Evolutionary conservation across 1,284 basidiomycete genomes (phyloP).

Genomic region (Ganoderma leucocontextum): DNA sequence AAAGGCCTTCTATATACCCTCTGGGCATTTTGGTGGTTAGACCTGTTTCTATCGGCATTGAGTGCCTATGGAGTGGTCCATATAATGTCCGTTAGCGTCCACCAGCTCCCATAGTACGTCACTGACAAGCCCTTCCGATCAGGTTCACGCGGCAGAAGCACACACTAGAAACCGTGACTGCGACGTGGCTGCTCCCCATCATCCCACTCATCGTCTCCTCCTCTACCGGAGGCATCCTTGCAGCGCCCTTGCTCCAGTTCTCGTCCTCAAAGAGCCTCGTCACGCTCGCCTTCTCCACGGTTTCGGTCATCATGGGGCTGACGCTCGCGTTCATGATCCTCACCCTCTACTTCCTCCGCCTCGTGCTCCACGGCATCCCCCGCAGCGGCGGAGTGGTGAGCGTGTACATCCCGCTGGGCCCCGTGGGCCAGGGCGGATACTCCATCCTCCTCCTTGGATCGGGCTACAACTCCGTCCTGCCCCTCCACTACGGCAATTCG

Average conservation of each 20-base stretch:
- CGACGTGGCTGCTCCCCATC: conserved; percentile 69
- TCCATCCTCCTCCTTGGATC: conserved; percentile 61
- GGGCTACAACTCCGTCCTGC: conserved; percentile 51
- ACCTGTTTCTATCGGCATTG: conserved; percentile 53
- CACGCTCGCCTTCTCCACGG: conserved; percentile 56
- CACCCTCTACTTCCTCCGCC: conserved; percentile 51
- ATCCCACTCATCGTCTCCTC: conserved; percentile 69
- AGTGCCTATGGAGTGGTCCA: conserved; percentile 64
- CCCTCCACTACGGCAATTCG: conserved; percentile 39
- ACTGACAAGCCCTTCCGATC: neutral
- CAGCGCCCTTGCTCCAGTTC: conserved; percentile 47
- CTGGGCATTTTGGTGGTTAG: conserved; percentile 73
- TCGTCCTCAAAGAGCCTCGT: conserved; percentile 52
- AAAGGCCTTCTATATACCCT: conserved; percentile 55
- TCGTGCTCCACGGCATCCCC: conserved; percentile 52
- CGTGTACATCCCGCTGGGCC: conserved; percentile 43
- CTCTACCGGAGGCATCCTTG: conserved; percentile 63
- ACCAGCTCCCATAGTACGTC: neutral
- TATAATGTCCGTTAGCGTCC: conserved; percentile 51
- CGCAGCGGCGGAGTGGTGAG: conserved; percentile 36
- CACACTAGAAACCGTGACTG: conserved; percentile 52
- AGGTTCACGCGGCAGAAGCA: conserved; percentile 67
- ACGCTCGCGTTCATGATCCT: conserved; percentile 58
- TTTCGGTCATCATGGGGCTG: conserved; percentile 60
- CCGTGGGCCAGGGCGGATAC: conserved; percentile 59